Evolutionary conservation across 495 filamentous ascomycete genomes (phyloP).

Genomic region (Pseudomonodictys pantanalensis): DNA sequence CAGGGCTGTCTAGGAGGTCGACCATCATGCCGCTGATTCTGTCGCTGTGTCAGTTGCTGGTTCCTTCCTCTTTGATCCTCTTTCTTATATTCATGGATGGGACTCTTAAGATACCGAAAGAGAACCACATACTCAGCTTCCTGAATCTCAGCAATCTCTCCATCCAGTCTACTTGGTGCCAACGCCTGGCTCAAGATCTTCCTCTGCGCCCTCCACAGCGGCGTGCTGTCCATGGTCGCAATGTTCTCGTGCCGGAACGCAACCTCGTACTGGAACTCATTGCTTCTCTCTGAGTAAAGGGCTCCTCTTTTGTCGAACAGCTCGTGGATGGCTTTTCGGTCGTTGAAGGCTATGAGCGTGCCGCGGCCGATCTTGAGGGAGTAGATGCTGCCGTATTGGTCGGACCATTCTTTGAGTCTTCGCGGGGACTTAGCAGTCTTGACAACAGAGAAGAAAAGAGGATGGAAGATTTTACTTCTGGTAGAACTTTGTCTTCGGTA

Average conservation of each 20-base stretch:
- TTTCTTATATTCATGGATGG: background rate
- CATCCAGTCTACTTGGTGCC: background rate
- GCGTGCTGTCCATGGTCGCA: constrained; percentile 3
- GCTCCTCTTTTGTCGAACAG: constrained; percentile 28
- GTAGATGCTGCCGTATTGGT: constrained; percentile 30
- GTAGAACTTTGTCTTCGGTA: background rate
- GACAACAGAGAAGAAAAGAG: background rate
- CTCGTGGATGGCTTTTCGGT: constrained; percentile 34
- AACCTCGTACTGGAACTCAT: background rate
- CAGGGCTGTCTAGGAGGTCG: constrained; percentile 14
- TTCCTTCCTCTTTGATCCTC: too few species aligned
- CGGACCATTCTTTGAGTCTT: constrained; percentile 23
- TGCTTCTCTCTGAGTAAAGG: constrained; percentile 4
- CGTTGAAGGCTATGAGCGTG: constrained; percentile 37
- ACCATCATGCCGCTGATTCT: constrained; percentile 5
- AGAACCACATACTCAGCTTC: constrained; percentile 12
- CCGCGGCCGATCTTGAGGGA: constrained; percentile 32
- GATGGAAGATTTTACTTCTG: background rate
- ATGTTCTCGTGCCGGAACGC: constrained; percentile 6
- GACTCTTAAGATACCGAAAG: background rate
- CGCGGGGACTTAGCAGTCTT: background rate
- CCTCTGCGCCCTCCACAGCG: constrained; percentile 9
- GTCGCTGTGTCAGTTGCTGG: too few species aligned
- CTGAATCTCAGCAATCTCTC: background rate
- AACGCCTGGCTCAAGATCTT: constrained; percentile 12